phyloP scores from a whole-genome alignment of 495 filamentous ascomycete genomes.

The Sabuloglossum arenarium region DNA sequence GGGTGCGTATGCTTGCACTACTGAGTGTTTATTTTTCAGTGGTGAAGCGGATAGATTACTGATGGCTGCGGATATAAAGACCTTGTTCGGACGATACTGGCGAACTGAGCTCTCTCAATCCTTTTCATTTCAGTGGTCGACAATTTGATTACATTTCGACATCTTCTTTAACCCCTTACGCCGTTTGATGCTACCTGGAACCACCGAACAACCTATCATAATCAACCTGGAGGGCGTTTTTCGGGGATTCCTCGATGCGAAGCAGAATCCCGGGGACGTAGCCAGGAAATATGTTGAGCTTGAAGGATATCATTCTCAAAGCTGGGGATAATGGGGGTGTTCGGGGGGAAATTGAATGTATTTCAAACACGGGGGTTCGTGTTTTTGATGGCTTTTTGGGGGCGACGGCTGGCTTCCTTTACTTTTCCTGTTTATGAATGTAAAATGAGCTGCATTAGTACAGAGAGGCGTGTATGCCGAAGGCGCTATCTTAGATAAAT shows the following conservation, averaged over 20 bases:
- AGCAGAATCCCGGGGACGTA: background rate
- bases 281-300: background rate
- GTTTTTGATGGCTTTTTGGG: background rate
- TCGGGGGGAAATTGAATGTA: background rate
- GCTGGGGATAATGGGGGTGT: background rate
- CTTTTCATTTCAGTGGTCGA: too few species aligned
- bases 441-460: too few species aligned
- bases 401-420: background rate
- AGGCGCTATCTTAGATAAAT: too few species aligned
- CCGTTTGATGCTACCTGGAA: background rate
- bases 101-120: slow-evolving; percentile 38
- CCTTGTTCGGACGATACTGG: slow-evolving; percentile 82
- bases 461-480: too few species aligned
- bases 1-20: slow-evolving; percentile 30
- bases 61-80: slow-evolving; percentile 26
- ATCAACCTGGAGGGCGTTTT: background rate
- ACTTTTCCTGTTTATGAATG: background rate
- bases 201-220: background rate
- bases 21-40: too few species aligned
- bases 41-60: background rate
- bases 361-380: background rate
- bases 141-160: too few species aligned
- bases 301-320: slow-evolving; percentile 2
- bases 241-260: background rate
- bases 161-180: background rate